Evolutionary conservation across 1,284 basidiomycete species (phyloP), one percentile per base, ranked within the genome.

Genomic region (Coniophora puteana): DNA sequence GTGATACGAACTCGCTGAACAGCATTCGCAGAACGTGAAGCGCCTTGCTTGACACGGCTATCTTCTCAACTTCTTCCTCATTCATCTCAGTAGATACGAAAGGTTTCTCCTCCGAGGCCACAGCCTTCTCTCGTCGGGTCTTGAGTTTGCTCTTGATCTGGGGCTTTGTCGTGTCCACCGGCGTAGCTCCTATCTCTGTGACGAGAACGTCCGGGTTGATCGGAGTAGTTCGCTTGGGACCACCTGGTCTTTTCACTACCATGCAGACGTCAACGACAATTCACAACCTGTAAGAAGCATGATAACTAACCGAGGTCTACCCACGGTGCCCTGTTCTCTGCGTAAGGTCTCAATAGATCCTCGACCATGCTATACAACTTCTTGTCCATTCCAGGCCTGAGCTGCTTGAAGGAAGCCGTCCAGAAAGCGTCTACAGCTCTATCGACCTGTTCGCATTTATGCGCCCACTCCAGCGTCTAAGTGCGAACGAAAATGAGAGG

Each of bases 391-490:
- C 12, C 17, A n/a, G 8, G 27, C 18, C 28, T 5, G 16, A 40
- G 12, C 6, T 36, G 11, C 18, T 14, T n/a, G 11, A 34, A 28
- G 10, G 29, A 28, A 8, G 12, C 18, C 11, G 7, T 10, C 38
- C 38, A 34, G 31, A 40, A 40, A 5, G 8, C 18, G 11, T n/a
- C 6, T 7, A 40, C 5, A 8, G 6, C 29, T 17, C 21, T 12
- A 23, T 40, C 38, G 8, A 40, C 38, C 13, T 17, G 17, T 11
- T 40, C 38, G 31, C 38, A 40, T 6, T 17, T 22, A n/a, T 25
- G 29, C 7, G 38, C 38, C 38, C 38, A 40, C 21, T 34, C 10
- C 20, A 7, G 14, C 10, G 38, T 32, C 38, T 40, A 17, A 16
- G 21, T 28, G 5, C n/a, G n/a, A n/a, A n/a, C n/a, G n/a, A n/a